Base-by-base conservation (phyloP, 805 yeast species). In the Metschnikowia vanudenii region DNA sequence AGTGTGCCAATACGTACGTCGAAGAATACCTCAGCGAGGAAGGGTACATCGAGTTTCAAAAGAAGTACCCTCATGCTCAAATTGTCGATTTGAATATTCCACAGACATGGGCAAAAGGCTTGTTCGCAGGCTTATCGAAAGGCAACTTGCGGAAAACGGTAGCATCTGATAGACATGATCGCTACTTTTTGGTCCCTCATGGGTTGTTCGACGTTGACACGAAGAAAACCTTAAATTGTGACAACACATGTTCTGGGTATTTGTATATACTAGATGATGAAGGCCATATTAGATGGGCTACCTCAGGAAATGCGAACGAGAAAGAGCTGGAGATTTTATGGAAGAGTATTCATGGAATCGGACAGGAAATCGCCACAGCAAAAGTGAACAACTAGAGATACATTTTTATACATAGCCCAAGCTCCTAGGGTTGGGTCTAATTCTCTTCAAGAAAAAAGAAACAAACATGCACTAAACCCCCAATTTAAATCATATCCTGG, bases 261-360 rank as follows among this genome's bases (percentile, higher is more conserved):
- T 71, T 90, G 10, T 85, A 89, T 53, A 69, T 92, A 4, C 76
- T 94, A 30, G 99, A 94, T 60, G 73, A 72, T 13, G 71, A 81
- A 12, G 84, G 85, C 42, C 83, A 78, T 57, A 84, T 94, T 44
- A 74, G 98, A 56, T 92, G 98, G 98, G 90, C 89, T 19, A 87
- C 89, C 3, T 81, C 95, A 55, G 99, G 98, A 2, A 79, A 76
- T 33, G 85, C 96, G 1, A 74, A 75, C 13, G 80, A 76, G n/a
- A 76, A 76, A 29, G 99, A 94, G 55, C 67, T 71, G 39, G 70
- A 71, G 14, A 68, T 79, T 13, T 63, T 88, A 46, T 84, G 90
- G 87, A 81, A 79, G 55, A 76, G 84, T 30, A 82, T 85, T 1
- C 68, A 68, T 22, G 85, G 86, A 0, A 58, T 87, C 24, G 76